Percentiles rank a stretch among this genome's conserved stretches.
phyloP scores from a whole-genome alignment of 2,329 filamentous ascomycete species.

The Exophiala phaeomuriformis region DNA sequence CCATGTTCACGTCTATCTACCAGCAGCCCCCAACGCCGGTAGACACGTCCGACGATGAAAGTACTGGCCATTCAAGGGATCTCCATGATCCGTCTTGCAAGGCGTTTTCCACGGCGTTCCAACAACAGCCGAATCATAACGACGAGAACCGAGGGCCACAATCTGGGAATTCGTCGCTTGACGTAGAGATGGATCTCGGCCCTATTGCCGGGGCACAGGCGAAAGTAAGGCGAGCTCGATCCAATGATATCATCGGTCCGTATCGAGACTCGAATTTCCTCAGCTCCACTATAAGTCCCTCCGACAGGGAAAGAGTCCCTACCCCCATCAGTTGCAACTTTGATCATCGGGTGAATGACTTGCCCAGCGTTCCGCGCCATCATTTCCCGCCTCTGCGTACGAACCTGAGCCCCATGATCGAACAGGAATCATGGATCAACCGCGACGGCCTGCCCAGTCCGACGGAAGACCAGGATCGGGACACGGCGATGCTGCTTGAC shows the following conservation, averaged over 20 bases:
- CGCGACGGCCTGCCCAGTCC: conserved; percentile 23
- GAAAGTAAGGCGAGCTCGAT: conserved; percentile 21
- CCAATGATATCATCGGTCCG: conserved; percentile 25
- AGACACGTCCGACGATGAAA: conserved; percentile 25
- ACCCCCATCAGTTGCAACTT: conserved; percentile 25
- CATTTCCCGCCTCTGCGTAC: conserved; percentile 23
- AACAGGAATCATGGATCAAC: conserved; percentile 25
- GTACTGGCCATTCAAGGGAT: conserved; percentile 5
- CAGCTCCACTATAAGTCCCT: conserved; percentile 4
- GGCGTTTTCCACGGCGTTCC: neutral
- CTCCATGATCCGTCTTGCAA: conserved; percentile 7
- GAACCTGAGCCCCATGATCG: conserved; percentile 26
- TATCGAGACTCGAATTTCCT: conserved; percentile 14
- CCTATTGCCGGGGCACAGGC: conserved; percentile 4
- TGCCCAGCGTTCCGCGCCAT: conserved; percentile 19
- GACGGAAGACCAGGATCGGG: conserved; percentile 20
- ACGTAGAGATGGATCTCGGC: conserved; percentile 15
- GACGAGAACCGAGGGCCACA: conserved; percentile 6
- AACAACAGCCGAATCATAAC: conserved; percentile 11
- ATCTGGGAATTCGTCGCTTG: neutral
- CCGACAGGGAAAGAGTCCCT: conserved; percentile 22
- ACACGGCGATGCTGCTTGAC: conserved; percentile 20
- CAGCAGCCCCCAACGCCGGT: conserved; percentile 25
- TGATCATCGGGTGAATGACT: conserved; percentile 17
- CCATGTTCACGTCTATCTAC: conserved; percentile 21